phyloP scores from a whole-genome alignment of 768 basidiomycete species.

The Xerocomus potaroensis region DNA sequence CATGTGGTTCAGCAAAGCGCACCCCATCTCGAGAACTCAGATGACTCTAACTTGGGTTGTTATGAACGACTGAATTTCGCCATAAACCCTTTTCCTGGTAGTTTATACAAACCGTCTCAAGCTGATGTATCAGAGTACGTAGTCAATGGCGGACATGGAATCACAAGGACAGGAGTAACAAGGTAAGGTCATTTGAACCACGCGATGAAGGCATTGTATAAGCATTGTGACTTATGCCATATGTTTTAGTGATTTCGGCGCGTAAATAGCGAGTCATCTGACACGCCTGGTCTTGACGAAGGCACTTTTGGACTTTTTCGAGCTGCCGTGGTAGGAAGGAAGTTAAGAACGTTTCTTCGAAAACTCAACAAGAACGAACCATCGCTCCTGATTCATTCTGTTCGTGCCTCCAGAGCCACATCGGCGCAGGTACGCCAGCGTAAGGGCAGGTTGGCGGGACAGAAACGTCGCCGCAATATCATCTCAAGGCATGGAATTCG shows the following conservation, averaged over 20 bases:
- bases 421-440: constrained; percentile 35
- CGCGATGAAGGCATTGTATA: too few species aligned
- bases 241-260: too few species aligned
- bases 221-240: too few species aligned
- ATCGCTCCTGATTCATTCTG: constrained; percentile 38
- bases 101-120: too few species aligned
- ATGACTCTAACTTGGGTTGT: too few species aligned
- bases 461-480: constrained; percentile 21
- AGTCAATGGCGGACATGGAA: too few species aligned
- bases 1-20: too few species aligned
- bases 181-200: too few species aligned
- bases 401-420: constrained; percentile 38
- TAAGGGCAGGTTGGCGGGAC: constrained; percentile 31
- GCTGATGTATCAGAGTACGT: too few species aligned
- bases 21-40: too few species aligned
- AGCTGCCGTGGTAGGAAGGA: constrained; percentile 21
- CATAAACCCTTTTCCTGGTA: constrained; percentile 1
- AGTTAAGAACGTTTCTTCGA: constrained; percentile 29
- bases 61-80: too few species aligned
- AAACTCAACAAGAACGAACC: constrained; percentile 33
- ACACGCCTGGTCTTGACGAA: constrained; percentile 36
- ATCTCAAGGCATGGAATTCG: constrained; percentile 24
- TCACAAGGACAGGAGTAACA: too few species aligned
- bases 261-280: constrained; percentile 19
- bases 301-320: constrained; percentile 22